Percentiles rank a stretch among this genome's conserved stretches.
Evolutionary conservation across 129 eudicot genomes (phyloP).

Genomic region (Glebionis coronaria): DNA sequence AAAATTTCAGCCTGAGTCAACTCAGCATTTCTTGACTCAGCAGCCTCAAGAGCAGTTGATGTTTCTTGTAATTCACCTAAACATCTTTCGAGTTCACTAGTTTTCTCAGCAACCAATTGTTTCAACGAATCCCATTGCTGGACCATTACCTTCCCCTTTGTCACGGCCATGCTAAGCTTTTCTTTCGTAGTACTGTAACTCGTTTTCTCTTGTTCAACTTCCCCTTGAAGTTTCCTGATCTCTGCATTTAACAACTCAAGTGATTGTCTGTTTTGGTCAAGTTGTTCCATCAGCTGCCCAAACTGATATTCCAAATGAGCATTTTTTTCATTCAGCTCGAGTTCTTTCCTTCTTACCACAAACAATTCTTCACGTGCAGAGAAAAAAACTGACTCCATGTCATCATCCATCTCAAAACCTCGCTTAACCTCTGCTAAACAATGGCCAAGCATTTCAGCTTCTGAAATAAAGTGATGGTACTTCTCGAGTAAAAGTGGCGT

Average conservation of each 20-base stretch:
- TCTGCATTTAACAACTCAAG: too few species aligned
- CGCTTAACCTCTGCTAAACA: conserved; percentile 47
- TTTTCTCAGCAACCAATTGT: too few species aligned
- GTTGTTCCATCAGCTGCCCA: conserved; percentile 30
- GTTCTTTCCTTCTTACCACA: conserved; percentile 56
- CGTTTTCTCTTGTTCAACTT: too few species aligned
- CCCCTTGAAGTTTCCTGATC: too few species aligned
- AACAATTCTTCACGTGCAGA: conserved; percentile 50
- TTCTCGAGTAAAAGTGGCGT: conserved; percentile 47
- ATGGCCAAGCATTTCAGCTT: conserved; percentile 49
- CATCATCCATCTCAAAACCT: conserved; percentile 47
- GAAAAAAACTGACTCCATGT: conserved; percentile 38
- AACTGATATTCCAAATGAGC: conserved; percentile 52
- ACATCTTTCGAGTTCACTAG: too few species aligned
- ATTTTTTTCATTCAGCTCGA: conserved; percentile 42
- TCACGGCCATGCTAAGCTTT: conserved; percentile 36
- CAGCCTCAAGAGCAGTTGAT: conserved; percentile 20
- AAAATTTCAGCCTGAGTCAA: conserved; percentile 38
- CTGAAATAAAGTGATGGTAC: too few species aligned
- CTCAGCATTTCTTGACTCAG: conserved; percentile 12
- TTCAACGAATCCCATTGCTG: conserved; percentile 34
- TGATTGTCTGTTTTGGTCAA: too few species aligned
- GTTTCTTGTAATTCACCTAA: conserved; percentile 44
- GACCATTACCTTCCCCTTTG: conserved; percentile 88
- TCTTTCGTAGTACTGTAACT: too few species aligned